Base-by-base conservation (phyloP, 805 yeast genomes). In the Zygoascus tannicola region DNA sequence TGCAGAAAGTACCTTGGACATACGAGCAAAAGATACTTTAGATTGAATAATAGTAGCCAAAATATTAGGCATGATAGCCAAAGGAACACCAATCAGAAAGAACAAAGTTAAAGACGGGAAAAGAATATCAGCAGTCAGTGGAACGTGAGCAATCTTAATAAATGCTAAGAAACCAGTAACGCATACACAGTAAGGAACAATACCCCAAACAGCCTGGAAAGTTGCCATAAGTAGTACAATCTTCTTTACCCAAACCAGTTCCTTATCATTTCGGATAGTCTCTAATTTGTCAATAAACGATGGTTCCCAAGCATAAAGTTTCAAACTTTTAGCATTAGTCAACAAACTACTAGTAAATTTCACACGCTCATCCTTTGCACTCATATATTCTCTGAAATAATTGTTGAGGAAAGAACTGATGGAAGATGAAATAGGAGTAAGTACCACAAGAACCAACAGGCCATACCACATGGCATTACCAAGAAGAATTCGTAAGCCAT, bases 401-500 rank as follows among this genome's bases (percentile, higher is more conserved):
- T 59, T 67, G 63, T 81, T 85, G 62, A 81, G 87, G 45, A 65
- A 65, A 54, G 74, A 72, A 49, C 87, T 82, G 51, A 88, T 68
- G 18, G 69, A 58, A 2, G 85, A 79, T 58, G 87, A 87, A 38
- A 85, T 56, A 4, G 96, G 95, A 51, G 87, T 77, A 75, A 87
- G 78, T 26, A 86, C 55, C 2, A 79, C 58, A 76, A 88, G 77
- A 44, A 87, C 75, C 20, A 73, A 56, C 16, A 87, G 94, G 63
- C 96, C 96, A 33, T 87, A 78, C 95, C 95, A 86, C 94, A 86
- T 86, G n/a, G 92, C 75, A 47, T 80, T 76, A 32, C 96, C 96
- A 47, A 90, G 64, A 41, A 90, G 64, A 2, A 75, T 73, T 60
- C 86, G 76, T 41, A 90, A 70, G 3, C 92, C 82, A 46, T 71